Evolutionary conservation across 1,284 basidiomycete species (phyloP).

Genomic region (Heterobasidion irregulare): DNA sequence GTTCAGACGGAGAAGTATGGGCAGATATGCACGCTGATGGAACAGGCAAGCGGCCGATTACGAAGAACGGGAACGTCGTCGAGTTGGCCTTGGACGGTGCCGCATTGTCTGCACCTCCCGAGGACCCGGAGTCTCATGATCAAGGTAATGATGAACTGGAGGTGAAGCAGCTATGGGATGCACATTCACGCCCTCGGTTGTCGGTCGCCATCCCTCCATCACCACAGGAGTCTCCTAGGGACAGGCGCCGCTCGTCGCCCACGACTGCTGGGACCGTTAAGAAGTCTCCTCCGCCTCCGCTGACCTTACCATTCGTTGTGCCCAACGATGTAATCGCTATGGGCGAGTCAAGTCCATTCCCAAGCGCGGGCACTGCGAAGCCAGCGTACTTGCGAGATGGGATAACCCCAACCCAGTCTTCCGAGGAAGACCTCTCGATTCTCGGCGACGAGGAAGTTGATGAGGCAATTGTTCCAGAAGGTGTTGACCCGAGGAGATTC

Average conservation of each 20-base stretch:
- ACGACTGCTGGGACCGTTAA: slow-evolving; percentile 5
- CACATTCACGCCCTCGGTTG: slow-evolving; percentile 11
- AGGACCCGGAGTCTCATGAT: slow-evolving; percentile 13
- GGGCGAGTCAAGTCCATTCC: slow-evolving; percentile 8
- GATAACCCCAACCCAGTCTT: slow-evolving; percentile 1
- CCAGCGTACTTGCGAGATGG: slow-evolving; percentile 10
- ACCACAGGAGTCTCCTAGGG: not conserved
- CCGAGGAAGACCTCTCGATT: not conserved
- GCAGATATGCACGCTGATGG: slow-evolving; percentile 32
- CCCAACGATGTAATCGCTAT: not conserved
- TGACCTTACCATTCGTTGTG: slow-evolving; percentile 5
- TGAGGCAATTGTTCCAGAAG: slow-evolving; percentile 17
- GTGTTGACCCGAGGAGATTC: slow-evolving; percentile 10
- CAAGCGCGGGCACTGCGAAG: not conserved
- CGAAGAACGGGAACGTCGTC: slow-evolving; percentile 36
- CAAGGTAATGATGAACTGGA: slow-evolving; percentile 26
- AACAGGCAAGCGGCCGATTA: slow-evolving; percentile 13
- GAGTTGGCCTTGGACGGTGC: slow-evolving; percentile 44
- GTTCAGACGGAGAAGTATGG: slow-evolving; percentile 56
- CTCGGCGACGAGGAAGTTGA: slow-evolving; percentile 11
- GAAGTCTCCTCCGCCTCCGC: slow-evolving; percentile 9
- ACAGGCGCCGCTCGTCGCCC: slow-evolving; percentile 2
- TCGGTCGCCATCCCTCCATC: slow-evolving; percentile 9
- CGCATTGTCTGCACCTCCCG: slow-evolving; percentile 32
- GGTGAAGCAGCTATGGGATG: slow-evolving; percentile 2